Evolutionary conservation across 2,329 filamentous ascomycete species (phyloP).

Genomic region (Plenodomus biglobosus): DNA sequence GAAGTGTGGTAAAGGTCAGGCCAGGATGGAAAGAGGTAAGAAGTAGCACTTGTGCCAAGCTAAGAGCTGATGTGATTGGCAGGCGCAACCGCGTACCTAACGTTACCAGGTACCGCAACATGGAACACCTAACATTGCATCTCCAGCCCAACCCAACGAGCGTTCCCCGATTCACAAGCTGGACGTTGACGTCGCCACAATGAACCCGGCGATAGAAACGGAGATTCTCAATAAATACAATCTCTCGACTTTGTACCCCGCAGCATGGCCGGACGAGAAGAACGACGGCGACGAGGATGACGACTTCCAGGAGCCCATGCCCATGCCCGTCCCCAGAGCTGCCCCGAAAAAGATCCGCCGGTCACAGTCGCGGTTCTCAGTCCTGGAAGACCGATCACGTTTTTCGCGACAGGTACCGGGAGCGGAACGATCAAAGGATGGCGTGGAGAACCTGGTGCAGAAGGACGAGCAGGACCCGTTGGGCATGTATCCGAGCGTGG

Average conservation of each 20-base stretch:
- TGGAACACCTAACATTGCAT: conserved; percentile 12
- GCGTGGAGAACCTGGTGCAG: conserved; percentile 76
- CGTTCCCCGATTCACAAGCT: too few relatives aligned
- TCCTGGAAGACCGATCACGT: conserved; percentile 74
- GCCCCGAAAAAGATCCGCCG: conserved; percentile 41
- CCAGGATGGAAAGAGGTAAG: too few relatives aligned
- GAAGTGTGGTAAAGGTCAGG: too few relatives aligned
- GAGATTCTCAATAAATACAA: conserved; percentile 88
- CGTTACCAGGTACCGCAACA: conserved; percentile 14
- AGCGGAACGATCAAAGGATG: conserved; percentile 67
- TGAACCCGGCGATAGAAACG: conserved; percentile 55
- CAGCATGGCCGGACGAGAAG: conserved; percentile 83
- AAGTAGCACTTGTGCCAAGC: conserved; percentile 19
- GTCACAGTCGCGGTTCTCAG: conserved; percentile 81
- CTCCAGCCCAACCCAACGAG: not conserved
- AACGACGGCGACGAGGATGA: conserved; percentile 64
- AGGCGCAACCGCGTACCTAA: conserved; percentile 21
- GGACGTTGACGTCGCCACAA: conserved; percentile 14
- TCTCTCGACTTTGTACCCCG: conserved; percentile 74
- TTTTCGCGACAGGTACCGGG: conserved; percentile 68
- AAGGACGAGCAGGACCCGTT: conserved; percentile 92
- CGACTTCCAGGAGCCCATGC: conserved; percentile 52
- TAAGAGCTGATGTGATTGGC: conserved; percentile 25
- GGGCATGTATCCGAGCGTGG: conserved; percentile 84
- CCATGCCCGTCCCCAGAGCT: conserved; percentile 11